Conservation (phyloP, 2,329 filamentous ascomycete genomes). For the Fusarium buharicum region DNA sequence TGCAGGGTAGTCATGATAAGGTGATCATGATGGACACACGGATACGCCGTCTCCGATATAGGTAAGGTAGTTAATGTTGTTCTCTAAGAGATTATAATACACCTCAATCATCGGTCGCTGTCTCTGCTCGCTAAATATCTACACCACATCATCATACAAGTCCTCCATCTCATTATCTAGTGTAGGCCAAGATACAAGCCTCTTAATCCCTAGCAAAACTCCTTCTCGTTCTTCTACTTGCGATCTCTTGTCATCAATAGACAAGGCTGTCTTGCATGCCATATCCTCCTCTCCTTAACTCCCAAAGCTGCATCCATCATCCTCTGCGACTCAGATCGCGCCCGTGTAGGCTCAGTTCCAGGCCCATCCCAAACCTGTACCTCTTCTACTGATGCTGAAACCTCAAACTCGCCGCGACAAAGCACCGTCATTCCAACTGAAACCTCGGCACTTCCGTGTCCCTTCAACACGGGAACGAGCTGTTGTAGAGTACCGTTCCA, state of each 20-base stretch:
- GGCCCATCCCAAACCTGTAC: constrained; percentile 64
- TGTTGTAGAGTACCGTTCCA: constrained; percentile 89
- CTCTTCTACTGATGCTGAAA: constrained; percentile 85
- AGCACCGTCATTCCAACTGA: constrained; percentile 78
- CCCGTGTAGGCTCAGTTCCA: constrained; percentile 48
- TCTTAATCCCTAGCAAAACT: constrained; percentile 10
- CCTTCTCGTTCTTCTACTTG: constrained; percentile 30
- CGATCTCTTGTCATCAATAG: constrained; percentile 64
- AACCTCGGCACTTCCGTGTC: constrained; percentile 68
- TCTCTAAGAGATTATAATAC: not conserved
- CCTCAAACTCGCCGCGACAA: constrained; percentile 83
- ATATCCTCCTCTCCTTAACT: constrained; percentile 69
- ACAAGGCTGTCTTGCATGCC: constrained; percentile 70
- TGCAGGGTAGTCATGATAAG: constrained; percentile 15
- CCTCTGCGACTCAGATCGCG: constrained; percentile 64
- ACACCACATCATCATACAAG: constrained; percentile 16
- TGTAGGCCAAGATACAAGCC: constrained; percentile 6
- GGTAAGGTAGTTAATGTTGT: too few species aligned
- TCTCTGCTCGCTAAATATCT: constrained; percentile 27
- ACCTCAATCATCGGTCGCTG: constrained; percentile 15
- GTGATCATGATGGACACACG: not conserved
- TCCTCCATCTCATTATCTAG: constrained; percentile 19
- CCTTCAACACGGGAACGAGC: constrained; percentile 70
- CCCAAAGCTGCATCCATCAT: constrained; percentile 69
- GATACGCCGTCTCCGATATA: not conserved